These are phyloP conservation scores for Malus sieversii DNA, from an alignment of 306 rosid species.

Conservation along the genomic window DNA sequence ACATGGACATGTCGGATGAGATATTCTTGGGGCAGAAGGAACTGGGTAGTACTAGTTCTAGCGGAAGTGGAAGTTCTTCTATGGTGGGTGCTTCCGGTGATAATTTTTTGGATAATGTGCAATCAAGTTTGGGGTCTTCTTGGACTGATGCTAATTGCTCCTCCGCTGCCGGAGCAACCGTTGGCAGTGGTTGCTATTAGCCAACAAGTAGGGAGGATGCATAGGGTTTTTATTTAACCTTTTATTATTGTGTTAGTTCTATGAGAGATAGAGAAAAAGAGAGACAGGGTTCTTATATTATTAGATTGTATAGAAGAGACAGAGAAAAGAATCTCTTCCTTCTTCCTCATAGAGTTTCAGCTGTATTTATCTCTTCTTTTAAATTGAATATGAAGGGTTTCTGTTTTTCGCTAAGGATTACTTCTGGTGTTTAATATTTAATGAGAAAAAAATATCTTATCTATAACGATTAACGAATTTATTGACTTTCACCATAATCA, in stretches of 20 bases:
- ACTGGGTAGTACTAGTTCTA: conserved; percentile 6
- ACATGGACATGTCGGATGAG: conserved; percentile 27
- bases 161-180: conserved; percentile 11
- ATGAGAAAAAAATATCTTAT: neutral
- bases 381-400: neutral
- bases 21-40: conserved; percentile 25
- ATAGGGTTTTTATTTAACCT: neutral
- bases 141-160: conserved; percentile 10
- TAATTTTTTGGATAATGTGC: neutral
- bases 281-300: neutral
- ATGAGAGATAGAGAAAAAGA: neutral
- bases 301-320: conserved; percentile 12
- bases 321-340: conserved; percentile 7
- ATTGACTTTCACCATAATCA: neutral
- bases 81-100: neutral
- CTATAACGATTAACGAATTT: neutral
- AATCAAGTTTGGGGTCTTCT: neutral
- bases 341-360: neutral
- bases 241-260: neutral
- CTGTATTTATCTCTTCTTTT: neutral
- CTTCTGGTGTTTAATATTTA: neutral
- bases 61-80: neutral
- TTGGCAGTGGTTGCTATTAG: neutral
- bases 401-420: neutral
- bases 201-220: neutral